Conservation (phyloP, 352 stramenopile species). For the Globisporangium spinosum region DNA sequence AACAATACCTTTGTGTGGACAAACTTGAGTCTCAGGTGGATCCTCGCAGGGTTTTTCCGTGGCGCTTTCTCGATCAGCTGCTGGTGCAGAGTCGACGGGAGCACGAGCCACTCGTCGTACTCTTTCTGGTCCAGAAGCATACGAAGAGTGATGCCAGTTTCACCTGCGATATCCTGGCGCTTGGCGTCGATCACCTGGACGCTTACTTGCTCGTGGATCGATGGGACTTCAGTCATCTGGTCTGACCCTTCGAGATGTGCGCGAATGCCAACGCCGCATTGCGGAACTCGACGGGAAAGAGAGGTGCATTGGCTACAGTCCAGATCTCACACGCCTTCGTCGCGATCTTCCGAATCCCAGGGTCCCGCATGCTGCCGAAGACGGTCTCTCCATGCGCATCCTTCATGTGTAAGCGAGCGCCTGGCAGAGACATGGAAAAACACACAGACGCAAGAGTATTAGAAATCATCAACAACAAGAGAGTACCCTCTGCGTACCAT, state of each 20-base stretch:
- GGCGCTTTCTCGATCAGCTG: slow-evolving; percentile 45
- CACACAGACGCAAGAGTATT: background rate
- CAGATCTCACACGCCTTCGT: slow-evolving; percentile 34
- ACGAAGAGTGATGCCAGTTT: slow-evolving; percentile 41
- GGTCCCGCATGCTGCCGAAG: slow-evolving; percentile 41
- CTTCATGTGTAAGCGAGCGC: slow-evolving; percentile 34
- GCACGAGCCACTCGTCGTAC: slow-evolving; percentile 47
- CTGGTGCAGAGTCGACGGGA: slow-evolving; percentile 59
- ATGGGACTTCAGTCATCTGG: slow-evolving; percentile 32
- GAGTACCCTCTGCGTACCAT: slow-evolving; percentile 27
- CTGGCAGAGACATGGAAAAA: slow-evolving; percentile 14
- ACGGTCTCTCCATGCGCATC: slow-evolving; percentile 47
- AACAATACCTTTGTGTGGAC: slow-evolving; percentile 50
- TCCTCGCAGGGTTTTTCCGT: slow-evolving; percentile 30
- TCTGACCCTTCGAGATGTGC: slow-evolving; percentile 41
- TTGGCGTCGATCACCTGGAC: slow-evolving; percentile 57
- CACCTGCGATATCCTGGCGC: slow-evolving; percentile 42
- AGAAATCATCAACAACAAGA: background rate
- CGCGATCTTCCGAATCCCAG: slow-evolving; percentile 28
- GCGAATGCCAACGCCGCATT: slow-evolving; percentile 31
- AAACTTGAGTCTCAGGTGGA: slow-evolving; percentile 39
- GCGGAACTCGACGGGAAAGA: slow-evolving; percentile 55
- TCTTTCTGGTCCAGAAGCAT: slow-evolving; percentile 58
- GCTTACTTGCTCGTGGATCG: slow-evolving; percentile 33
- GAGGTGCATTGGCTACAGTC: slow-evolving; percentile 25